A percentile compares a stretch with the other conserved stretches of the same genome.
phyloP scores from a whole-genome alignment of 352 stramenopile genomes.

The Globisporangium paddicum region DNA sequence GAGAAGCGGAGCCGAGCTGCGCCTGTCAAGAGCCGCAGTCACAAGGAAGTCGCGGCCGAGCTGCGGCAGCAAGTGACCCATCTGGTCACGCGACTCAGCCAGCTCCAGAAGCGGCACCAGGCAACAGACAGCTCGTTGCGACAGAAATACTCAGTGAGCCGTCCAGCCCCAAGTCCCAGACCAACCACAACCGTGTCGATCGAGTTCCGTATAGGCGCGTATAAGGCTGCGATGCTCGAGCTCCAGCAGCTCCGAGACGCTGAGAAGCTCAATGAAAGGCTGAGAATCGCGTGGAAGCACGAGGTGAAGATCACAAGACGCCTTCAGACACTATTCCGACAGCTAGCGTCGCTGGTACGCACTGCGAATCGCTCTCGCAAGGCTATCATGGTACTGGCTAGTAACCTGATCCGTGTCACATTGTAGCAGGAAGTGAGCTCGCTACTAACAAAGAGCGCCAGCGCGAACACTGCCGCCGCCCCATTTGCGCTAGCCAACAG shows the following conservation, averaged over 20 bases:
- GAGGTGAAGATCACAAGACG: constrained; percentile 38
- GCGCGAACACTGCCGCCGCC: too few relatives aligned
- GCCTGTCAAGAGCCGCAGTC: neutral
- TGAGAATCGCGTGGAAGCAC: constrained; percentile 28
- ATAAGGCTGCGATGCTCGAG: constrained; percentile 30
- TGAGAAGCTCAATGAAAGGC: constrained; percentile 32
- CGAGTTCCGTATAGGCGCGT: neutral
- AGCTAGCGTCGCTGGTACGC: neutral
- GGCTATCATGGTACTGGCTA: too few relatives aligned
- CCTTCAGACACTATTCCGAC: constrained; percentile 11
- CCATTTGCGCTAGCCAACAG: too few relatives aligned
- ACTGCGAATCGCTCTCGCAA: too few relatives aligned
- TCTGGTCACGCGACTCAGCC: too few relatives aligned
- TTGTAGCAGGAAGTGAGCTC: too few relatives aligned
- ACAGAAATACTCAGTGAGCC: constrained; percentile 10
- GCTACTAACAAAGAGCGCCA: too few relatives aligned
- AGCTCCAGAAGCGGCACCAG: too few relatives aligned
- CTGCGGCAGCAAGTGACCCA: too few relatives aligned
- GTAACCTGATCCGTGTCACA: too few relatives aligned
- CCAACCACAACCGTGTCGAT: neutral
- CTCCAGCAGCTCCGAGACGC: constrained; percentile 29
- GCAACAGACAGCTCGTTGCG: constrained; percentile 3
- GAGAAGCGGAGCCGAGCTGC: neutral
- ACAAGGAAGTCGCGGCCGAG: too few relatives aligned
- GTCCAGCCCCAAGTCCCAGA: too few relatives aligned